Base-by-base conservation (phyloP, 768 basidiomycete genomes). In the Exsudoporus frostii region DNA sequence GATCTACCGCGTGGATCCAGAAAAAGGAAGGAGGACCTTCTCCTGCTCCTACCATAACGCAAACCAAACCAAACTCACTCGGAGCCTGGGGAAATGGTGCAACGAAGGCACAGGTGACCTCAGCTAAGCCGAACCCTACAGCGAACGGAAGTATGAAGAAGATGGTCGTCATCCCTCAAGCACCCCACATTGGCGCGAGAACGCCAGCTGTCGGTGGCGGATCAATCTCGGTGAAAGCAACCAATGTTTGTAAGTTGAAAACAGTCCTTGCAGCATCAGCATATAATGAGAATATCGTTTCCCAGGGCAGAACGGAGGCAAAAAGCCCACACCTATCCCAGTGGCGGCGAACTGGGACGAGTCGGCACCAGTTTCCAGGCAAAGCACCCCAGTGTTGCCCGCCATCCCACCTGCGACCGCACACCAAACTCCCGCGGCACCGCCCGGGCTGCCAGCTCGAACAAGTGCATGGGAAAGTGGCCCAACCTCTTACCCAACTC, bases 181-280 rank as follows among this genome's bases (percentile, higher is more conserved):
- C 10, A 44, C 37, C 29, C 33, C 19, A 34, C 24, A 20, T 45
- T n/a, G 22, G 30, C 19, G 17, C 36, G 11, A 67, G 49, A 49
- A 3, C 44, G 46, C 67, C 68, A 45, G 68, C 67, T 20, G 42
- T 70, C 24, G 68, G 65, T 1, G 68, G 68, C 19, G 68, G 68
- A 7, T 38, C 58, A 7, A 29, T 71, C 22, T 30, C 20, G 3
- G 63, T 69, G 17, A 69, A 71, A 53, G 54, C 63, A 17, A 51
- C 25, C 45, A 65, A 67, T 38, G 61, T 69, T 50, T 69, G 68
- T 69, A 40, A 53, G 68, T 67, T 7, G 17, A 40, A n/a, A 14
- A 9, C 4, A 20, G 7, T 33, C 10, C 33, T 15, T 22, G 1
- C 8, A 17, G 34, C 27, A 14, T n/a, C 17, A 9, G 10, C 43